A percentile compares a stretch with the other conserved stretches of the same genome.
Evolutionary conservation across 805 yeast species (phyloP).

Genomic region (Candida corydali): DNA sequence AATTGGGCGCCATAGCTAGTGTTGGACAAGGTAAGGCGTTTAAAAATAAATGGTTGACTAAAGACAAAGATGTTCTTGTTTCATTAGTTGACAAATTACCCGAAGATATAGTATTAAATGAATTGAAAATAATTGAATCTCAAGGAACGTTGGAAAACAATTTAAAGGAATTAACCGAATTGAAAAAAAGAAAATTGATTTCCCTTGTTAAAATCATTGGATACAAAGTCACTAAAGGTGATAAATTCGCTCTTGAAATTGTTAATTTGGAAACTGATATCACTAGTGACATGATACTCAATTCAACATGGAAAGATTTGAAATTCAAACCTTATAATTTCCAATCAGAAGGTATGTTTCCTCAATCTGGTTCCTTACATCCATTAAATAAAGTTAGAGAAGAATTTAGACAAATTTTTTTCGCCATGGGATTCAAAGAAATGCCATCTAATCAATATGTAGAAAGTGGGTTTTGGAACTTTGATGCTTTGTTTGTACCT

Average conservation of each 20-base stretch:
- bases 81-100: conserved; percentile 56
- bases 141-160: conserved; percentile 58
- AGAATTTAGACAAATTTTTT: conserved; percentile 96
- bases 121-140: conserved; percentile 52
- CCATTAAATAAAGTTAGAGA: conserved; percentile 96
- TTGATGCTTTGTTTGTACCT: conserved; percentile 93
- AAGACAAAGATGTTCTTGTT: conserved; percentile 78
- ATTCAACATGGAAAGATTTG: conserved; percentile 77
- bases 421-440: conserved; percentile 96
- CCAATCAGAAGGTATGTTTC: conserved; percentile 86
- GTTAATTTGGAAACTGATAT: conserved; percentile 86
- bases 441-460: conserved; percentile 99
- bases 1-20: conserved; percentile 79
- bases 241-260: conserved; percentile 78
- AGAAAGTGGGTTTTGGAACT: conserved; percentile 98
- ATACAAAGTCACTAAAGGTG: conserved; percentile 73
- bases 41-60: conserved; percentile 93
- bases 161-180: conserved; percentile 69
- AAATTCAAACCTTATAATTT: conserved; percentile 94
- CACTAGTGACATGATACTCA: conserved; percentile 85
- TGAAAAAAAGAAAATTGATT: conserved; percentile 91
- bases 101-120: conserved; percentile 61
- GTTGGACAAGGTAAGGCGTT: conserved; percentile 97
- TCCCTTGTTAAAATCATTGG: conserved; percentile 67
- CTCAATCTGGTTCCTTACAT: conserved; percentile 90